Evolutionary conservation across 805 yeast genomes (phyloP).

Genomic region (Pichia manshurica): DNA sequence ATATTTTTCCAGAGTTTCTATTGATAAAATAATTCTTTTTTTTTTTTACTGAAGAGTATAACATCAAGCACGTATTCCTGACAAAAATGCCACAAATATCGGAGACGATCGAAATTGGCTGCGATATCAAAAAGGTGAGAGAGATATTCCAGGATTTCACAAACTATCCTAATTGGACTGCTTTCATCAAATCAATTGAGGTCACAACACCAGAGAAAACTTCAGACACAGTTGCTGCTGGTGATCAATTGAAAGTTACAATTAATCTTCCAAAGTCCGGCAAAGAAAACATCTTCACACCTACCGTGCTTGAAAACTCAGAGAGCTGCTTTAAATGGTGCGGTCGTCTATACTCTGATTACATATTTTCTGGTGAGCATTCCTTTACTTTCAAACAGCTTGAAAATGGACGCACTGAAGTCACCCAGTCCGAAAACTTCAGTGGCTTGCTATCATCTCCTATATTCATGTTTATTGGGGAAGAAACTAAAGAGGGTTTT

Average conservation of each 20-base stretch:
- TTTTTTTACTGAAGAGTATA: too few relatives aligned
- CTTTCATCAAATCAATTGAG: background rate
- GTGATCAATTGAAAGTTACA: background rate
- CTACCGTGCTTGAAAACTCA: background rate
- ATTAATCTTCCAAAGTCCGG: background rate
- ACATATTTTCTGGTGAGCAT: conserved; percentile 1
- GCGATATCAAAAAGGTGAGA: too few relatives aligned
- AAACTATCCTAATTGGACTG: conserved; percentile 1
- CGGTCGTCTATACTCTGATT: background rate
- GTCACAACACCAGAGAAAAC: background rate
- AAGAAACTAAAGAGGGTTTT: background rate
- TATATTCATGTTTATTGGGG: background rate
- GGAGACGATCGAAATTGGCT: too few relatives aligned
- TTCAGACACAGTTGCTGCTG: background rate
- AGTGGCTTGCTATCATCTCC: background rate
- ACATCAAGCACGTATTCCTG: too few relatives aligned
- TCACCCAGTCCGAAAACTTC: conserved; percentile 1
- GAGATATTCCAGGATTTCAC: too few relatives aligned
- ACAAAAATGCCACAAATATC: too few relatives aligned
- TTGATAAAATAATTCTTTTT: too few relatives aligned
- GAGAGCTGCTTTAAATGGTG: background rate
- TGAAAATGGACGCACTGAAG: background rate
- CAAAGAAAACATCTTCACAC: background rate
- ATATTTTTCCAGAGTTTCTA: too few relatives aligned
- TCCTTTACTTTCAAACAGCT: background rate